Conservation (phyloP, 345 rosid genomes). For the Cardamine resedifolia region DNA sequence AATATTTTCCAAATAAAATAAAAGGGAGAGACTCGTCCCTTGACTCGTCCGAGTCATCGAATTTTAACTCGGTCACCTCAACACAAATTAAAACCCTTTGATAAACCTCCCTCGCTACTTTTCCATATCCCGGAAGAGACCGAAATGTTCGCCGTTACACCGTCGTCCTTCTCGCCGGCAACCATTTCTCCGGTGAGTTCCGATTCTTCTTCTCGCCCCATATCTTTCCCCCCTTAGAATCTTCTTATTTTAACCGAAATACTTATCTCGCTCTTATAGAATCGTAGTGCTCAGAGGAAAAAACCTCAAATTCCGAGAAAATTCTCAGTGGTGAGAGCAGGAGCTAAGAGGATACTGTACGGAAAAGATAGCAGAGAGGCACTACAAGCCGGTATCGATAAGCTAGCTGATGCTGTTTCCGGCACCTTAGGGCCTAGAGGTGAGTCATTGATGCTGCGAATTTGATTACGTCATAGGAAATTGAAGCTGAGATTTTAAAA, state of each 20-base stretch:
- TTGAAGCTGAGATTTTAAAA: background rate
- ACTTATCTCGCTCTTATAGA: conserved; percentile 38
- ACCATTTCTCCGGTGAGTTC: conserved; percentile 15
- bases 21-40: background rate
- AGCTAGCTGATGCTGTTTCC: conserved; percentile 89
- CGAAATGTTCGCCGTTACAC: conserved; percentile 38
- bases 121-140: background rate
- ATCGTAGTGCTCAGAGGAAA: conserved; percentile 32
- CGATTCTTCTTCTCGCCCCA: background rate
- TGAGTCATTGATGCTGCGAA: conserved; percentile 17
- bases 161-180: conserved; percentile 36
- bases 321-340: conserved; percentile 60
- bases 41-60: conserved; percentile 20
- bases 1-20: too few species aligned
- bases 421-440: conserved; percentile 83
- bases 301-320: conserved; percentile 35
- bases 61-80: conserved; percentile 17
- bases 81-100: conserved; percentile 24
- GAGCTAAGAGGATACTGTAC: conserved; percentile 62
- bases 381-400: conserved; percentile 82
- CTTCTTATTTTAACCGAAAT: background rate
- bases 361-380: conserved; percentile 72
- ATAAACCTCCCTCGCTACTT: conserved; percentile 22
- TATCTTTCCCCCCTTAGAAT: background rate
- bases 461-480: background rate